phyloP scores from a whole-genome alignment of 331 rosid genomes.

The Malus hybrid region DNA sequence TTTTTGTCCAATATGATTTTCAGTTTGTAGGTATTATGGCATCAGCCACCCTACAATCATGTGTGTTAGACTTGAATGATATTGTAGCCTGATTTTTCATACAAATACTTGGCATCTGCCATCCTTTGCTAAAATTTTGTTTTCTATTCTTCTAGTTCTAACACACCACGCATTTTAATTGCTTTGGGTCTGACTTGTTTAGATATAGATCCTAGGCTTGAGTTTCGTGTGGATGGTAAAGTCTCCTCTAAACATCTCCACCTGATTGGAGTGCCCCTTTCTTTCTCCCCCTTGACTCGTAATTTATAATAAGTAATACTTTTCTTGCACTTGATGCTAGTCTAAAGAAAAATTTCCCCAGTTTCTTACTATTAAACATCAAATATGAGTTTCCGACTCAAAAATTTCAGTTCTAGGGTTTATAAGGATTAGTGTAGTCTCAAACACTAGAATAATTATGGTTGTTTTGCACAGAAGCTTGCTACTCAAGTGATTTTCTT shows the following conservation, averaged over 20 bases:
- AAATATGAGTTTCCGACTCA: neutral
- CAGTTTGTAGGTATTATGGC: neutral
- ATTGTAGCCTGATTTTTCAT: neutral
- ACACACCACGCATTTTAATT: neutral
- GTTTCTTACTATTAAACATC: neutral
- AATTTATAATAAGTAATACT: neutral
- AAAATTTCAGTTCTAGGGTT: neutral
- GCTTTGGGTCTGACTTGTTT: neutral
- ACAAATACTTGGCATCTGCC: neutral
- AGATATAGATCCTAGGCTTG: neutral
- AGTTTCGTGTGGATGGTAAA: neutral
- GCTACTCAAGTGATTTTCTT: neutral
- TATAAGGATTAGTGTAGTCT: neutral
- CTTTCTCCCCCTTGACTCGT: neutral
- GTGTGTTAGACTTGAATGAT: neutral
- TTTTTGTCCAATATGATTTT: neutral
- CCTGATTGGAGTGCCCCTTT: neutral
- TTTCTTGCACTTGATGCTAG: neutral
- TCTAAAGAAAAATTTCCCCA: neutral
- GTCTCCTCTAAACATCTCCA: neutral
- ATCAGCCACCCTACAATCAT: neutral
- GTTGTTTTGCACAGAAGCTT: neutral
- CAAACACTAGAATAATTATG: neutral
- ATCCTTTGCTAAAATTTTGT: neutral
- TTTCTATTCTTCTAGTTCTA: neutral